Evolutionary conservation across 140 eudicot species (phyloP).

Genomic region (Oenanthe javanica): DNA sequence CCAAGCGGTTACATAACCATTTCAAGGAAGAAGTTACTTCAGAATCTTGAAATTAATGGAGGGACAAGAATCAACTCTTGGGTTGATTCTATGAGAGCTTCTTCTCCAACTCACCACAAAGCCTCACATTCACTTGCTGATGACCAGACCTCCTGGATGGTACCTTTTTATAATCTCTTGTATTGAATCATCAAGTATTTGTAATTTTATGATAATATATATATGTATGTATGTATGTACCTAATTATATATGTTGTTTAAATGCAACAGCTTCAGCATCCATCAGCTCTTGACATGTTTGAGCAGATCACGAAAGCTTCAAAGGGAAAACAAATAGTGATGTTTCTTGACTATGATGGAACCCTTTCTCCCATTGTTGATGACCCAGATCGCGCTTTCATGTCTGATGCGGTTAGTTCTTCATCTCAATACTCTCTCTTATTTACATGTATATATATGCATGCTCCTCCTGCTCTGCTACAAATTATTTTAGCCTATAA

Average conservation of each 20-base stretch:
- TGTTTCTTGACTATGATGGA: slow-evolving; percentile 93
- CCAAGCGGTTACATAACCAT: slow-evolving; percentile 45
- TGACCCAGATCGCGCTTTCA: slow-evolving; percentile 88
- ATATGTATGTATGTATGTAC: too few relatives aligned
- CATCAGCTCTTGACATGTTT: slow-evolving; percentile 77
- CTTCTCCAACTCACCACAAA: slow-evolving; percentile 64
- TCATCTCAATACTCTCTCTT: neutral
- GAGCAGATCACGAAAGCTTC: slow-evolving; percentile 75
- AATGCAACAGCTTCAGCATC: slow-evolving; percentile 64
- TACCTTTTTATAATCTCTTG: slow-evolving; percentile 13
- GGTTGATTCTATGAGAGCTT: slow-evolving; percentile 94
- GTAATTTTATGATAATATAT: neutral
- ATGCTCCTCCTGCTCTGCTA: neutral
- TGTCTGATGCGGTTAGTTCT: slow-evolving; percentile 73
- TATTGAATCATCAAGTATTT: neutral
- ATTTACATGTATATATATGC: neutral
- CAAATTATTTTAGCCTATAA: neutral
- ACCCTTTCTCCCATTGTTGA: slow-evolving; percentile 96
- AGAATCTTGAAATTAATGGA: slow-evolving; percentile 49
- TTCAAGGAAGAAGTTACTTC: slow-evolving; percentile 41
- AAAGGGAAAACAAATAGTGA: slow-evolving; percentile 83
- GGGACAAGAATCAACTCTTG: slow-evolving; percentile 52
- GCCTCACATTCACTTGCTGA: slow-evolving; percentile 17
- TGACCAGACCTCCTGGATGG: slow-evolving; percentile 62
- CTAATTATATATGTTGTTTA: neutral